Conservation (phyloP, 2,329 filamentous ascomycete species). For the Alternaria rosae region DNA sequence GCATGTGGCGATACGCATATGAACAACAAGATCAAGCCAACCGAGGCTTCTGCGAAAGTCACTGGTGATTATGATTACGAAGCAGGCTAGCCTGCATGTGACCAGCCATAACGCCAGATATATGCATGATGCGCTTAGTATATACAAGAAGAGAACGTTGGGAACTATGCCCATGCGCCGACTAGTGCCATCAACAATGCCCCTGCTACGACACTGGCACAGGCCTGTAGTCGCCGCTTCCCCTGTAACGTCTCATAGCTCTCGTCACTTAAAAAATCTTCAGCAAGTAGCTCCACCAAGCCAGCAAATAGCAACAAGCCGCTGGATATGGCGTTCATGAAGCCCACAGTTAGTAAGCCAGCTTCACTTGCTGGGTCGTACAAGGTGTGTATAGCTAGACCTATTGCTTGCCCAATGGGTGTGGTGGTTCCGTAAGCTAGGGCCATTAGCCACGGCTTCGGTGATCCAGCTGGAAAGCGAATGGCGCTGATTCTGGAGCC, state of each 20-base stretch:
- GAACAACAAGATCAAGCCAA: neutral
- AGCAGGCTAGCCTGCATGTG: slow-evolving; percentile 10
- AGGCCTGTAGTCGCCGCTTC: slow-evolving; percentile 66
- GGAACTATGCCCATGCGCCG: slow-evolving; percentile 66
- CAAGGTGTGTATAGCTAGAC: slow-evolving; percentile 58
- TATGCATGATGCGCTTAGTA: slow-evolving; percentile 10
- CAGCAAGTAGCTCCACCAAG: slow-evolving; percentile 58
- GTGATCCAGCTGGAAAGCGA: slow-evolving; percentile 72
- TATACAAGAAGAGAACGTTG: neutral
- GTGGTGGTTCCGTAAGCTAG: slow-evolving; percentile 68
- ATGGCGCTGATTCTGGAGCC: slow-evolving; percentile 75
- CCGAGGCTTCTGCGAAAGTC: slow-evolving; percentile 4
- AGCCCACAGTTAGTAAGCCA: slow-evolving; percentile 58
- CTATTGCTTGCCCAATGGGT: slow-evolving; percentile 60
- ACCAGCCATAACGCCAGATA: slow-evolving; percentile 12
- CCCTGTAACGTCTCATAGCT: slow-evolving; percentile 68
- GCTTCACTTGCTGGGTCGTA: slow-evolving; percentile 59
- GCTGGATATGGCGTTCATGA: slow-evolving; percentile 59
- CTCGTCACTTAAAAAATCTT: slow-evolving; percentile 66
- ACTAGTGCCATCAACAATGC: slow-evolving; percentile 71
- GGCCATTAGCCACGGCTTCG: slow-evolving; percentile 76
- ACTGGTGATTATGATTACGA: slow-evolving; percentile 15
- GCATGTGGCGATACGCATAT: neutral
- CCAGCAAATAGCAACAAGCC: slow-evolving; percentile 60
- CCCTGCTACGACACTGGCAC: slow-evolving; percentile 66